Conservation (phyloP, 495 filamentous ascomycete species). For the Aspergillus biplanus region DNA sequence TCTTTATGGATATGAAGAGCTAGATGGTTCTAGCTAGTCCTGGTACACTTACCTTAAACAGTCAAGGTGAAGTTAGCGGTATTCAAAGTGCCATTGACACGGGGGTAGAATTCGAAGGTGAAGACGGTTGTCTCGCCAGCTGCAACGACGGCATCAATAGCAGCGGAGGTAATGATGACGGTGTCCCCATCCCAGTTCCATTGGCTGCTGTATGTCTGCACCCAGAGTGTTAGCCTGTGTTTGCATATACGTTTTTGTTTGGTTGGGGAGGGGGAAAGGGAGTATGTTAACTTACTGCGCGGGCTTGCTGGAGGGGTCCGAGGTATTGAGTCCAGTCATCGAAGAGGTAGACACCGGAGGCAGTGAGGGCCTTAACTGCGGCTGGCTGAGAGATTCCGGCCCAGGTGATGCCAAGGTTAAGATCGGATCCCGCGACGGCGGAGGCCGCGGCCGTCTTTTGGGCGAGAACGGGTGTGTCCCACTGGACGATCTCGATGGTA, state of each 20-base stretch:
- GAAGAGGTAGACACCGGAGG: constrained; percentile 52
- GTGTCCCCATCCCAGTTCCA: constrained; percentile 52
- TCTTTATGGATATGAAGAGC: too few species aligned
- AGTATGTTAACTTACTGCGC: constrained; percentile 36
- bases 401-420: constrained; percentile 56
- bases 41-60: constrained; percentile 27
- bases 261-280: background rate
- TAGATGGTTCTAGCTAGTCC: background rate
- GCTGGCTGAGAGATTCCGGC: constrained; percentile 51
- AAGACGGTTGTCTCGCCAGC: constrained; percentile 50
- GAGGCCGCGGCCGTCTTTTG: constrained; percentile 44
- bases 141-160: constrained; percentile 49
- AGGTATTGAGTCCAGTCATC: constrained; percentile 63
- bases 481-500: constrained; percentile 53
- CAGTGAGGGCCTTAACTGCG: constrained; percentile 56
- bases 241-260: background rate
- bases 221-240: background rate
- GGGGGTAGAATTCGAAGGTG: constrained; percentile 57
- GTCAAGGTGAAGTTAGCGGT: constrained; percentile 51
- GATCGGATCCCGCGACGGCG: constrained; percentile 43
- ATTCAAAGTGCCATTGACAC: constrained; percentile 43
- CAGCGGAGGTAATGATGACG: constrained; percentile 47
- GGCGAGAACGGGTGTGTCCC: constrained; percentile 47
- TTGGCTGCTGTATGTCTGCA: constrained; percentile 50
- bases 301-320: constrained; percentile 57